Conservation (phyloP, 495 filamentous ascomycete species). For the Margaritispora aquatica region DNA sequence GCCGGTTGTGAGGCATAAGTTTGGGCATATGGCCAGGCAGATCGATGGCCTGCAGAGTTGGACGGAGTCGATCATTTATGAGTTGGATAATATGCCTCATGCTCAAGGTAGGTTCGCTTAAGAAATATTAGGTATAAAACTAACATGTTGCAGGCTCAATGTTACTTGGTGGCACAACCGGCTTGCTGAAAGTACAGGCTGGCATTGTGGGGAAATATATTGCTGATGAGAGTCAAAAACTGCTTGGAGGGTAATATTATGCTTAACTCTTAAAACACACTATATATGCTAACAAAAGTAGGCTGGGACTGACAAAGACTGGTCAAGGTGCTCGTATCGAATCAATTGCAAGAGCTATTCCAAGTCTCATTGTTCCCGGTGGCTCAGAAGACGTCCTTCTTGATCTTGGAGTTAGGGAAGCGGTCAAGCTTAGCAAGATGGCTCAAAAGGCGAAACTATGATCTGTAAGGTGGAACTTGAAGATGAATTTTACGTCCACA, state of each 20-base stretch:
- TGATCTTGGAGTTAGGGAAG: conserved; percentile 88
- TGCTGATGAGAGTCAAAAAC: conserved; percentile 16
- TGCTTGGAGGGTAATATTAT: conserved; percentile 28
- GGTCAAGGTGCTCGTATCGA: conserved; percentile 95
- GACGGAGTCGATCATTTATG: conserved; percentile 91
- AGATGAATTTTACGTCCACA: too few relatives aligned
- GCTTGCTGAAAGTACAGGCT: conserved; percentile 80
- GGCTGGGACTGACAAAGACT: conserved; percentile 84
- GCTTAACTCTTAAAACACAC: too few relatives aligned
- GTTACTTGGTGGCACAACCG: conserved; percentile 87
- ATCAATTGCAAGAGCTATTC: conserved; percentile 82
- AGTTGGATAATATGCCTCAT: conserved; percentile 85
- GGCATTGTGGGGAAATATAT: conserved; percentile 15
- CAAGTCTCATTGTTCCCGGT: conserved; percentile 83
- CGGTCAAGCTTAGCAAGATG: conserved; percentile 75
- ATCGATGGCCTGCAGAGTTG: conserved; percentile 93
- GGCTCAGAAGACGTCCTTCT: conserved; percentile 97
- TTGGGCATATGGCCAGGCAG: conserved; percentile 95
- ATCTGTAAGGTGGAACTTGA: background rate
- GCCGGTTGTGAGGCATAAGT: conserved; percentile 92
- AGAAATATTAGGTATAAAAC: background rate
- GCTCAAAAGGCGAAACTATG: conserved; percentile 10
- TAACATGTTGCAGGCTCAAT: background rate
- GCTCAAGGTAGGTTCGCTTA: conserved; percentile 68
- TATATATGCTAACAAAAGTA: conserved; percentile 78